Conservation (phyloP, 345 rosid species). For the Citrus unshiu region DNA sequence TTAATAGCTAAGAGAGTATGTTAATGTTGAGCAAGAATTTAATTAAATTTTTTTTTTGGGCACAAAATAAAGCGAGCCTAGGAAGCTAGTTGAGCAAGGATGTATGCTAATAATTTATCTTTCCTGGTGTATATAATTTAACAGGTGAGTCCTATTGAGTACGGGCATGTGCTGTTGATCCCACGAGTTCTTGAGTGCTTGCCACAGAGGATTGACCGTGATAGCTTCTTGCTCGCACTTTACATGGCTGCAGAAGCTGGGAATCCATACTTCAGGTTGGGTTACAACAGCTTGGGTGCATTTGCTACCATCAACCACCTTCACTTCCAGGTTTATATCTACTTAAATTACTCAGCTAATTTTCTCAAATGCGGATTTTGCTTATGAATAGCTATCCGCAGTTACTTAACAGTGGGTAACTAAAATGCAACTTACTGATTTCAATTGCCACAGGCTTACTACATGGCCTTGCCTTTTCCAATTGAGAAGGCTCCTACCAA, state of each 20-base stretch:
- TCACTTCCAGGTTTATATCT: constrained; percentile 79
- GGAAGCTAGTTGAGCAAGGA: neutral
- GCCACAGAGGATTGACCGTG: constrained; percentile 91
- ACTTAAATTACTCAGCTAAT: neutral
- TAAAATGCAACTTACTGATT: constrained; percentile 1
- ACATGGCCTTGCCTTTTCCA: constrained; percentile 70
- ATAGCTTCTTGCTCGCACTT: constrained; percentile 81
- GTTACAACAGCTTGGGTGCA: constrained; percentile 97
- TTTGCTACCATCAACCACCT: constrained; percentile 98
- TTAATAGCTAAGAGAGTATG: neutral
- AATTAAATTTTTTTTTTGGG: neutral
- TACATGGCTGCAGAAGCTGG: constrained; percentile 82
- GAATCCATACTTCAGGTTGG: constrained; percentile 79
- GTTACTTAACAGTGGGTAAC: neutral
- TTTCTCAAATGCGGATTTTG: neutral
- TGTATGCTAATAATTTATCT: neutral
- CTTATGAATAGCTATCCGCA: neutral
- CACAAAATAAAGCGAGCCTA: constrained; percentile 24
- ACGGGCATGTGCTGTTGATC: constrained; percentile 89
- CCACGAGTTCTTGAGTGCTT: constrained; percentile 82
- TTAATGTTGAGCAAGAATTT: neutral
- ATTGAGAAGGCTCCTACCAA: constrained; percentile 77
- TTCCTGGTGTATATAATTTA: neutral
- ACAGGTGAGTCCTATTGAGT: constrained; percentile 98
- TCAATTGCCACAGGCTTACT: constrained; percentile 62